Evolutionary conservation across 192 early-diverging fungal genomes (phyloP).

Genomic region (Backusella morwellensis): DNA sequence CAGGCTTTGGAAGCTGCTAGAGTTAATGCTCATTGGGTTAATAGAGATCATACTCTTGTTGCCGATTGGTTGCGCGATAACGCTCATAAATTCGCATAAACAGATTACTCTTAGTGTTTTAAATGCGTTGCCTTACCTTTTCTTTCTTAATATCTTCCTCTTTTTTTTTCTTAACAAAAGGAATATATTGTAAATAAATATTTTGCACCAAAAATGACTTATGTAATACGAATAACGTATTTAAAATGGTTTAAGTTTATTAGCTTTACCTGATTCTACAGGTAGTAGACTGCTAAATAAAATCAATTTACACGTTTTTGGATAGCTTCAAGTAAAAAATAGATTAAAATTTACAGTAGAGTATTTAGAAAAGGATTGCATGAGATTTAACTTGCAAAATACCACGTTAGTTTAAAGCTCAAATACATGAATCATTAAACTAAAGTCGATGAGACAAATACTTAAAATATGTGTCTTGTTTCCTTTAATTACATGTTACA

Average conservation of each 20-base stretch:
- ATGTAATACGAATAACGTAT: no score
- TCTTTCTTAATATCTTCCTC: no score
- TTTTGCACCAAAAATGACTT: not conserved
- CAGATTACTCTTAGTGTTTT: not conserved
- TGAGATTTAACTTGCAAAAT: no score
- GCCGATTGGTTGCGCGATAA: constrained; percentile 22
- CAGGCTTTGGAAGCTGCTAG: constrained; percentile 73
- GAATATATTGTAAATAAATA: not conserved
- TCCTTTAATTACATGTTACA: not conserved
- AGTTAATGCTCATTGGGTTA: constrained; percentile 54
- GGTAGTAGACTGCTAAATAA: no score
- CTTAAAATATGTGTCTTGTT: not conserved
- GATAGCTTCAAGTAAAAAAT: not conserved
- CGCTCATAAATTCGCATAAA: not conserved
- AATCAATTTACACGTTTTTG: no score
- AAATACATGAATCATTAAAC: no score
- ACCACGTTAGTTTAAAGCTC: no score
- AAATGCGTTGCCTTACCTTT: not conserved
- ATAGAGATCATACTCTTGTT: constrained; percentile 22
- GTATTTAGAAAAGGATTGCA: not conserved
- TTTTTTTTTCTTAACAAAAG: not conserved
- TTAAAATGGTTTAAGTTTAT: no score
- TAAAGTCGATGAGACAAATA: not conserved
- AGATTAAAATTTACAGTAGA: not conserved
- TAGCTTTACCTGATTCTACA: no score